These are phyloP conservation scores for Corylus americana DNA, from an alignment of 306 rosid species.

Conservation along the genomic window DNA sequence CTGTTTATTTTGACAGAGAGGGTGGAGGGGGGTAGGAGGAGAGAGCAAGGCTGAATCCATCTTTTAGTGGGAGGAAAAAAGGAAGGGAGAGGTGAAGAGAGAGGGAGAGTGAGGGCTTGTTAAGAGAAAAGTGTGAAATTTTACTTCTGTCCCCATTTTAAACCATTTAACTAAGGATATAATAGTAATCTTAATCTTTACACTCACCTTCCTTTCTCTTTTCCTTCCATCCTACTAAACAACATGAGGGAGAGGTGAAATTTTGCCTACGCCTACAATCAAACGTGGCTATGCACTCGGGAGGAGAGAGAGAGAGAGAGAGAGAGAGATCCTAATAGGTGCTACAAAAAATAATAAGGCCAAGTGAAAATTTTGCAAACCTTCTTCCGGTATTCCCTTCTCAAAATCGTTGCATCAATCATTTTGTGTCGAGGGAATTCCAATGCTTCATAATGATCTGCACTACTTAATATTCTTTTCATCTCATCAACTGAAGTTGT, in stretches of 20 bases:
- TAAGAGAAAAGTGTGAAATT: background rate
- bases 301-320: background rate
- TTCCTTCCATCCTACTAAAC: background rate
- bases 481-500: conserved; percentile 73
- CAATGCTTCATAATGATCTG: conserved; percentile 86
- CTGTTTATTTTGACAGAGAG: background rate
- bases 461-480: conserved; percentile 70
- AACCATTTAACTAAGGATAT: background rate
- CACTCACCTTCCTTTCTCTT: background rate
- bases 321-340: background rate
- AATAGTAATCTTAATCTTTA: background rate
- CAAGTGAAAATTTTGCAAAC: conserved; percentile 26
- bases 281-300: too few species aligned
- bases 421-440: conserved; percentile 75
- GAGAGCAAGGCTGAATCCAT: background rate
- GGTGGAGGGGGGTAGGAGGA: background rate
- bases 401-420: conserved; percentile 65
- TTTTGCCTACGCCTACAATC: too few species aligned
- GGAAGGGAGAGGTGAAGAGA: background rate
- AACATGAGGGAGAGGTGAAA: background rate
- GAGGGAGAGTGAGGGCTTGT: background rate
- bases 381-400: conserved; percentile 86
- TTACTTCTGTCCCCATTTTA: background rate
- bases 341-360: background rate
- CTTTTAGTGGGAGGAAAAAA: background rate